phyloP scores from a whole-genome alignment of 768 basidiomycete species.

The Leucocoprinus birnbaumii region DNA sequence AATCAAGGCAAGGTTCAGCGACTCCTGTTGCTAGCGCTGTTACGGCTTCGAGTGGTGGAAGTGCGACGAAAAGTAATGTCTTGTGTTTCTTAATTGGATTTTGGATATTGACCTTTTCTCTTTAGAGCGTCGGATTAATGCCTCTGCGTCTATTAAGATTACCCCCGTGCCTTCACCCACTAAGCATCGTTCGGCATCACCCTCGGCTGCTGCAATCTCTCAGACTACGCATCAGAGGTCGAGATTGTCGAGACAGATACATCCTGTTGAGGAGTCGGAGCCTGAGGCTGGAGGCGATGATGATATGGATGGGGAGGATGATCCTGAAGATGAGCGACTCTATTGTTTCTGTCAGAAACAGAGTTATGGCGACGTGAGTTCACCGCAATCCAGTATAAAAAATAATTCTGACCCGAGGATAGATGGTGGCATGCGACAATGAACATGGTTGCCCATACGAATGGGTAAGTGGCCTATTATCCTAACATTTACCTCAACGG shows the following conservation, averaged over 20 bases:
- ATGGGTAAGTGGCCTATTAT: constrained; percentile 49
- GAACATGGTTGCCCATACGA: constrained; percentile 61
- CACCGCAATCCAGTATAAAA: background rate
- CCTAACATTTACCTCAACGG: background rate
- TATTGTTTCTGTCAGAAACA: constrained; percentile 54
- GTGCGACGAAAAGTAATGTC: constrained; percentile 39
- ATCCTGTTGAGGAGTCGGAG: constrained; percentile 32
- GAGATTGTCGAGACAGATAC: constrained; percentile 43
- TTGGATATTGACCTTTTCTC: background rate
- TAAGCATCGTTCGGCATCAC: constrained; percentile 42
- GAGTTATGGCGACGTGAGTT: constrained; percentile 47
- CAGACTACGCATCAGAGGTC: constrained; percentile 37
- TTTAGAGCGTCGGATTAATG: constrained; percentile 39
- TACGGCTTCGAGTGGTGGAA: constrained; percentile 16
- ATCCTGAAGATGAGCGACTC: constrained; percentile 43
- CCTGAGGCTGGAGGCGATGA: constrained; percentile 41
- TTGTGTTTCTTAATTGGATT: background rate
- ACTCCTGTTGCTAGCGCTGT: constrained; percentile 6
- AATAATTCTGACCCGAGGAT: background rate
- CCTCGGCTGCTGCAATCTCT: constrained; percentile 27
- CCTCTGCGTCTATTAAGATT: constrained; percentile 40
- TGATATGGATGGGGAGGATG: constrained; percentile 36
- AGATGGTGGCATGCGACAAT: constrained; percentile 78
- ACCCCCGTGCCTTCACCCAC: constrained; percentile 31
- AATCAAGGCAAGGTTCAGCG: constrained; percentile 14